Conservation (phyloP, 2,329 filamentous ascomycete species). For the Thelonectria discophora region DNA sequence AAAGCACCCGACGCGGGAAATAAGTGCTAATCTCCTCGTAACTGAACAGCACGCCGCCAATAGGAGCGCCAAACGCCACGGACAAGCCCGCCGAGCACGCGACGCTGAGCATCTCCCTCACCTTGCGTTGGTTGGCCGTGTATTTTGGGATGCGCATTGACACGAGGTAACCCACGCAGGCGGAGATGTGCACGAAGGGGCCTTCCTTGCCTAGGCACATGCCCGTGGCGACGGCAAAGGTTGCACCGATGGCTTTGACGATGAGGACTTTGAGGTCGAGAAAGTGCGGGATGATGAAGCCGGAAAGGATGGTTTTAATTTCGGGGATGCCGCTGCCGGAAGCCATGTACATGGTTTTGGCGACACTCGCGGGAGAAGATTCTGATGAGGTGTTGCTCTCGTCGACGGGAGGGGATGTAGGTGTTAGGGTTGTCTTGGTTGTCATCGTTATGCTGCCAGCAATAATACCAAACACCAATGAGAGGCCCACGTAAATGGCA, state of each 20-base stretch:
- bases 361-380: neutral
- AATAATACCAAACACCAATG: slow-evolving; percentile 23
- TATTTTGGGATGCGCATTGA: slow-evolving; percentile 24
- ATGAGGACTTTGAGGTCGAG: slow-evolving; percentile 27
- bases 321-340: slow-evolving; percentile 30
- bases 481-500: slow-evolving; percentile 20
- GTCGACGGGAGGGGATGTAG: neutral
- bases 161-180: slow-evolving; percentile 27
- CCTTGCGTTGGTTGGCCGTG: slow-evolving; percentile 13
- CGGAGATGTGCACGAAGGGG: slow-evolving; percentile 29
- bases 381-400: neutral
- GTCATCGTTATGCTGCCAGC: slow-evolving; percentile 24
- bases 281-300: slow-evolving; percentile 26
- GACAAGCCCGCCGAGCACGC: slow-evolving; percentile 27
- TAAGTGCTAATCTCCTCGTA: slow-evolving; percentile 35
- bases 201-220: slow-evolving; percentile 34
- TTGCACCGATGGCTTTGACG: slow-evolving; percentile 28
- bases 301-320: slow-evolving; percentile 29
- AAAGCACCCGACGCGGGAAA: slow-evolving; percentile 26
- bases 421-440: slow-evolving; percentile 19
- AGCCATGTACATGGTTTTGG: slow-evolving; percentile 31
- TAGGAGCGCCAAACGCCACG: slow-evolving; percentile 28
- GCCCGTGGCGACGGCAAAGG: slow-evolving; percentile 28
- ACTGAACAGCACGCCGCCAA: slow-evolving; percentile 30
- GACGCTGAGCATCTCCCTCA: slow-evolving; percentile 31